A percentile compares a stretch with the other conserved stretches of the same genome.
These are phyloP conservation scores for Pleurotus sapidus DNA, from an alignment of 768 basidiomycete genomes.

Conservation along the genomic window DNA sequence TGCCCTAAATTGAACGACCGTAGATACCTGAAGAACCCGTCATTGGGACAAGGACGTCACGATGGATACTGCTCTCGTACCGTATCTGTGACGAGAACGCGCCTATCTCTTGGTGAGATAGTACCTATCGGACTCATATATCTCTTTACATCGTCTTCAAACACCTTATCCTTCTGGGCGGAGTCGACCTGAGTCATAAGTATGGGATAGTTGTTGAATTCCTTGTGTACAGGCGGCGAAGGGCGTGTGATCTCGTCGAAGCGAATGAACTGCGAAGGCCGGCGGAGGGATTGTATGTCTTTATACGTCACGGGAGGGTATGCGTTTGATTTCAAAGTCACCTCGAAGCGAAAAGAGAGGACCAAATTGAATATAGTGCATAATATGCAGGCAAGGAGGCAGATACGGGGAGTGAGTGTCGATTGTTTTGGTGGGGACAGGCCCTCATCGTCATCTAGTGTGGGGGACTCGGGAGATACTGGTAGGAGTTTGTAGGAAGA, in stretches of 20 bases:
- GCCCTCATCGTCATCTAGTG: not conserved
- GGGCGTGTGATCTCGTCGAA: constrained; percentile 20
- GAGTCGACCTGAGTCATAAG: constrained; percentile 6
- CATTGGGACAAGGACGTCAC: not conserved
- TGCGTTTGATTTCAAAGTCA: not conserved
- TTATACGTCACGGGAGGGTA: constrained; percentile 23
- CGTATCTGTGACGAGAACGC: constrained; percentile 10
- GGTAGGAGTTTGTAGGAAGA: not conserved
- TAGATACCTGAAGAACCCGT: constrained; percentile 14
- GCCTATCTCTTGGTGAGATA: constrained; percentile 15
- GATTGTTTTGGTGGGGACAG: not conserved
- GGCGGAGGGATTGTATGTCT: constrained; percentile 15
- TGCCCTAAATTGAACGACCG: constrained; percentile 18
- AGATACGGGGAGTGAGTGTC: not conserved
- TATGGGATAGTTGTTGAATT: constrained; percentile 3
- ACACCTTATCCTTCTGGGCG: not conserved
- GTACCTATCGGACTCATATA: constrained; percentile 15
- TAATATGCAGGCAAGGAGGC: not conserved
- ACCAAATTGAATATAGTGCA: not conserved
- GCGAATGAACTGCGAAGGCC: constrained; percentile 26
- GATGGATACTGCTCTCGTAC: constrained; percentile 4
- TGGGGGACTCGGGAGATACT: not conserved
- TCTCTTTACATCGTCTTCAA: constrained; percentile 1
- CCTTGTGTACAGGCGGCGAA: constrained; percentile 10
- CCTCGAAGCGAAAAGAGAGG: not conserved